These are phyloP conservation scores for Trichoderma atrobrunneum DNA, from an alignment of 2,329 filamentous ascomycete species.

Conservation along the genomic window DNA sequence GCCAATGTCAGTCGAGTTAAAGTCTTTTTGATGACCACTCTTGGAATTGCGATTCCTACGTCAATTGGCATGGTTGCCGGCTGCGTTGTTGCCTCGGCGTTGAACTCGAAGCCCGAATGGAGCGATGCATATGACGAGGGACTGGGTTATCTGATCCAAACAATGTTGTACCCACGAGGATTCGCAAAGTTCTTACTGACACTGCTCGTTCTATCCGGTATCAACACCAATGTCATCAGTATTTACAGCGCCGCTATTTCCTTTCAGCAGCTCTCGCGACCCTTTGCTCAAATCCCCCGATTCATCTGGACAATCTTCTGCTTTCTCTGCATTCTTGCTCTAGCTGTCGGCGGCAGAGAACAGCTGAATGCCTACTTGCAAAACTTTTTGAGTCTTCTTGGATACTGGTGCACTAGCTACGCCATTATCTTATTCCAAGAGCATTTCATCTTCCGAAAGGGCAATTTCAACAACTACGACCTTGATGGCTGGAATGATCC, in stretches of 20 bases:
- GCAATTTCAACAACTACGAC: conserved; percentile 41
- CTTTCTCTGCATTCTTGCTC: conserved; percentile 40
- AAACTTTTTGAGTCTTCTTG: conserved; percentile 45
- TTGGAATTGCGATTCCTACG: conserved; percentile 48
- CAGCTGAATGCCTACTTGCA: conserved; percentile 42
- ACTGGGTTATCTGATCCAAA: conserved; percentile 45
- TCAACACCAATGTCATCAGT: conserved; percentile 38
- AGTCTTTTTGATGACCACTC: conserved; percentile 47
- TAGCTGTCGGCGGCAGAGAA: conserved; percentile 39
- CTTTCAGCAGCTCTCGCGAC: conserved; percentile 39
- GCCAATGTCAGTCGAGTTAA: conserved; percentile 44
- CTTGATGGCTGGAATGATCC: conserved; percentile 45
- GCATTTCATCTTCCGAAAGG: conserved; percentile 41
- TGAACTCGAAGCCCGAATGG: conserved; percentile 41
- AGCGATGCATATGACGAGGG: conserved; percentile 38
- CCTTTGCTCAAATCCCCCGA: conserved; percentile 38
- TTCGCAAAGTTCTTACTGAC: conserved; percentile 46
- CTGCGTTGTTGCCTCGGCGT: conserved; percentile 41
- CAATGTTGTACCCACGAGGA: conserved; percentile 42
- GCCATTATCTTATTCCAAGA: conserved; percentile 41
- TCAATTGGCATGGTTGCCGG: conserved; percentile 48
- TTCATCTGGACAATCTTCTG: conserved; percentile 41
- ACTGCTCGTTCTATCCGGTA: conserved; percentile 36
- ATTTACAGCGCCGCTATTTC: conserved; percentile 41
- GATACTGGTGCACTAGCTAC: conserved; percentile 46